These are phyloP conservation scores for Klebsormidium nitens DNA, from an alignment of 139 green algal genomes.

Conservation along the genomic window DNA sequence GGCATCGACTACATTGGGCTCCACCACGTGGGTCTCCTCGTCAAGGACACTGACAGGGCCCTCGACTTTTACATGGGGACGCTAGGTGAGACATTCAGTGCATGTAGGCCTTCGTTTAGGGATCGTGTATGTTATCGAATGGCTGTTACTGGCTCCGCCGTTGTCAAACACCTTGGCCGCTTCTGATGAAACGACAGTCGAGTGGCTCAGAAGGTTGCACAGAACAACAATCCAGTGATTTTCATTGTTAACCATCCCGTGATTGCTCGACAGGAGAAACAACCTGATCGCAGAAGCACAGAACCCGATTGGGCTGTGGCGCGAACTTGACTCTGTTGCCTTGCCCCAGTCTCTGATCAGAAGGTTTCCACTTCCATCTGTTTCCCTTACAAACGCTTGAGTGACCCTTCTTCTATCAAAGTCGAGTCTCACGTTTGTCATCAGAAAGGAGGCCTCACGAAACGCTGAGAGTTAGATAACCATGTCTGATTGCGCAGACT, in stretches of 20 bases:
- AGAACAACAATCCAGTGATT: not conserved
- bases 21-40: slow-evolving; percentile 42
- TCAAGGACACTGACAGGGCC: slow-evolving; percentile 30
- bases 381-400: too few relatives aligned
- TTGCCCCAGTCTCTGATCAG: too few relatives aligned
- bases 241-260: not conserved
- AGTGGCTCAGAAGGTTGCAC: not conserved
- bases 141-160: slow-evolving; percentile 1
- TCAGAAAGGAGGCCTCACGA: too few relatives aligned
- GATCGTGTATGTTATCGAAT: too few relatives aligned
- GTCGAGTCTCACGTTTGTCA: too few relatives aligned
- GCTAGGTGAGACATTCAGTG: slow-evolving; percentile 14
- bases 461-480: not conserved
- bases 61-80: slow-evolving; percentile 44
- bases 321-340: too few relatives aligned
- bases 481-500: not conserved
- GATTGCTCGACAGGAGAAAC: not conserved
- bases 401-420: too few relatives aligned
- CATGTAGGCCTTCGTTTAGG: not conserved
- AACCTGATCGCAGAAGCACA: too few relatives aligned
- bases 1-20: slow-evolving; percentile 15
- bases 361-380: too few relatives aligned
- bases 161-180: not conserved
- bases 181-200: not conserved
- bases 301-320: too few relatives aligned